Percentiles rank a stretch among this genome's conserved stretches.
These are phyloP conservation scores for Acer negundo DNA, from an alignment of 345 rosid genomes.

Conservation along the genomic window DNA sequence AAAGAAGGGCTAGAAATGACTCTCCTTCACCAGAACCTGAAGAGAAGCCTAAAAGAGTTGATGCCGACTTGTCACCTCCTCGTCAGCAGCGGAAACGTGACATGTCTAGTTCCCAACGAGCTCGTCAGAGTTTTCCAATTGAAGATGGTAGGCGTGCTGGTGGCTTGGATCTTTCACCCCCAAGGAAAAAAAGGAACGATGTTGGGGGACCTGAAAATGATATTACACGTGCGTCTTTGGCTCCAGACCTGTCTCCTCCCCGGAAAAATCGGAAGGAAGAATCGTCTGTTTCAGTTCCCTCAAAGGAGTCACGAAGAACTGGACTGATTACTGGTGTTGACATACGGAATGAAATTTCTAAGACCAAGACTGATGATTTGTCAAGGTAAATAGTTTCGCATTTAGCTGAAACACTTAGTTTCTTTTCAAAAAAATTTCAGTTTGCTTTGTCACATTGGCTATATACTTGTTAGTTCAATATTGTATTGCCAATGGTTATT, in stretches of 20 bases:
- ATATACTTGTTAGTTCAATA: background rate
- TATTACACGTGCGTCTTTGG: constrained; percentile 25
- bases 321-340: constrained; percentile 78
- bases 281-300: constrained; percentile 34
- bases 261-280: constrained; percentile 53
- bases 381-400: constrained; percentile 48
- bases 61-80: constrained; percentile 43
- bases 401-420: background rate
- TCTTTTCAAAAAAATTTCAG: background rate
- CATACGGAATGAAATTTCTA: constrained; percentile 54
- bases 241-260: constrained; percentile 55
- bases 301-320: constrained; percentile 47
- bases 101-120: constrained; percentile 25
- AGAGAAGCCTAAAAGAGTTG: constrained; percentile 21
- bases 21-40: constrained; percentile 56
- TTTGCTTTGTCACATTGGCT: constrained; percentile 13
- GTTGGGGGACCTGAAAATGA: constrained; percentile 13
- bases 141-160: constrained; percentile 19
- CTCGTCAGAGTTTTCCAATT: constrained; percentile 12
- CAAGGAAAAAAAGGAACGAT: constrained; percentile 38
- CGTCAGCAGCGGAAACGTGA: constrained; percentile 22
- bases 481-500: no score
- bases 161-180: constrained; percentile 57
- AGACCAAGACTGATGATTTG: constrained; percentile 58
- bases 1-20: constrained; percentile 49